phyloP scores from a whole-genome alignment of 2,329 filamentous ascomycete species.

The Coniochaeta prunicola region DNA sequence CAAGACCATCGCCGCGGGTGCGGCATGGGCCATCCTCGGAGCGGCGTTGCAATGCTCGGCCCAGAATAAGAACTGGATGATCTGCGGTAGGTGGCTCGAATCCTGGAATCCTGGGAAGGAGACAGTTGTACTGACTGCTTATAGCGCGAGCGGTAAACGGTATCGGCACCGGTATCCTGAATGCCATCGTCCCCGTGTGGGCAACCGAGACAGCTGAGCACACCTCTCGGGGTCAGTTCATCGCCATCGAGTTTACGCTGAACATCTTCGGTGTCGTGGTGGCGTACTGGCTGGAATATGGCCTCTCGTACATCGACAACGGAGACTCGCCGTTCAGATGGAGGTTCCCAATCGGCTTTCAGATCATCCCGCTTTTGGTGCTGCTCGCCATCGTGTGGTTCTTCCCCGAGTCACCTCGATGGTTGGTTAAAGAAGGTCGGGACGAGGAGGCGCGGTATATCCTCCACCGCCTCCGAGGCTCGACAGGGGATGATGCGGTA shows the following conservation, averaged over 20 bases:
- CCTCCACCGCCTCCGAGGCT: conserved; percentile 18
- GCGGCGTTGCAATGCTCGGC: conserved; percentile 59
- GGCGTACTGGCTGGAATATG: conserved; percentile 24
- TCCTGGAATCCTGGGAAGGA: background rate
- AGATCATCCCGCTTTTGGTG: conserved; percentile 21
- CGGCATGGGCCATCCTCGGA: conserved; percentile 51
- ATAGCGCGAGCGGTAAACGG: conserved; percentile 53
- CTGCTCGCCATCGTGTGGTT: conserved; percentile 19
- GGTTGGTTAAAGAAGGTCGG: conserved; percentile 17
- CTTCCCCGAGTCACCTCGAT: conserved; percentile 20
- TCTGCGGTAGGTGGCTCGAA: conserved; percentile 42
- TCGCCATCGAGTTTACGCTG: conserved; percentile 27
- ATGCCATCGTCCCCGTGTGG: conserved; percentile 65
- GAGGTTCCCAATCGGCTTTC: conserved; percentile 22
- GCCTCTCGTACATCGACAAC: conserved; percentile 19
- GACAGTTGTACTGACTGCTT: background rate
- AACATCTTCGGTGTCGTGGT: conserved; percentile 19
- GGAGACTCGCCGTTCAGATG: conserved; percentile 17
- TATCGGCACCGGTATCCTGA: conserved; percentile 62
- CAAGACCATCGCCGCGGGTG: conserved; percentile 53
- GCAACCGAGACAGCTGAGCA: conserved; percentile 63
- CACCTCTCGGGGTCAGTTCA: conserved; percentile 60
- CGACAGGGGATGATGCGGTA: background rate
- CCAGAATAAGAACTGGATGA: conserved; percentile 63
- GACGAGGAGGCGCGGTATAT: conserved; percentile 22